Base-by-base conservation (phyloP, 2,329 filamentous ascomycete species). In the Penicillium occitanis region DNA sequence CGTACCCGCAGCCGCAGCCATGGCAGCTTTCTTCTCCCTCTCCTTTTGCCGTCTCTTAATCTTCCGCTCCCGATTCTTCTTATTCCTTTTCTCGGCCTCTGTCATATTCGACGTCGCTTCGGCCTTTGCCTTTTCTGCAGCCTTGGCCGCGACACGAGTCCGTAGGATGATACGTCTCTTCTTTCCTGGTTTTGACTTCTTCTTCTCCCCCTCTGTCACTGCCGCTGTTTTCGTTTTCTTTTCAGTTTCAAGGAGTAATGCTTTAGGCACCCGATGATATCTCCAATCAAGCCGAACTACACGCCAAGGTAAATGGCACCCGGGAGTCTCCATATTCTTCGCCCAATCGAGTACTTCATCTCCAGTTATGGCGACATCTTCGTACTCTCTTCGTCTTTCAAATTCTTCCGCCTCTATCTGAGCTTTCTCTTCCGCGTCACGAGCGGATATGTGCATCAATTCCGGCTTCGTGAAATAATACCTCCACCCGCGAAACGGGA, bases 181-280 rank as follows among this genome's bases (percentile, higher is more conserved):
- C 67, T 81, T 81, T 10, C 79, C 79, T 0, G 79, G 78, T 69
- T 80, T 81, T 65, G 77, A 80, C 73, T 61, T 72, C 72, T 64
- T 64, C 57, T 61, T 65, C 35, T 40, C 46, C 13, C 8, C 19
- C 13, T 17, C 22, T 3, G 3, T 44, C 25, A 13, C 35, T 17
- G 46, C n/a, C 13, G 55, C 11, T 13, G 57, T 25, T 6, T 13
- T n/a, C 13, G 35, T 14, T n/a, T 10, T 53, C 2, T 30, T 19
- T 5, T 46, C 3, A 1, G 6, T 14, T 19, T 30, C 28, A 5
- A 19, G 5, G 19, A 51, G 44, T 44, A 42, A 28, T 50, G 44
- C 19, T 42, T 63, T 60, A 35, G 53, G 65, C 4, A 66, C 65
- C 11, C 28, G 59, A 17, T 65, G 61, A 28, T 35, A 58, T 37